Base-by-base conservation (phyloP, 768 basidiomycete species). In the Mycena filopes region DNA sequence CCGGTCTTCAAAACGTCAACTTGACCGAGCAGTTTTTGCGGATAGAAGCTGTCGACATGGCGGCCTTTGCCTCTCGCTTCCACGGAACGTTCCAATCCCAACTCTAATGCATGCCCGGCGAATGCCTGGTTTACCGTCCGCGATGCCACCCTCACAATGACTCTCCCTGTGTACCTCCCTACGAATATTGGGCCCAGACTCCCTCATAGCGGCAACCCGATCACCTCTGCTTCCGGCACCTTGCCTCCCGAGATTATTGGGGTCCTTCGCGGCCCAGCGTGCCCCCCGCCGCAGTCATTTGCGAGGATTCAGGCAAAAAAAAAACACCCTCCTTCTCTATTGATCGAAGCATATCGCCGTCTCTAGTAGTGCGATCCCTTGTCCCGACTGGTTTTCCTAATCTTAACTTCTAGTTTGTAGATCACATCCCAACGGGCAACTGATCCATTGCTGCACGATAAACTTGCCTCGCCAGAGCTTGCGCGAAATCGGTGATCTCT, bases 1-100 rank as follows among this genome's bases (percentile, higher is more conserved):
- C 56, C 63, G 63, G 63, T 40, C 63, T 64, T 64, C 29, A 58
- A 64, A 58, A 64, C 63, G 63, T 64, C 63, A 64, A n/a, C 26
- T 18, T 50, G 41, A 26, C 20, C 50, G 55, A 56, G 62, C 55
- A 26, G 29, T 63, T 63, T 63, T 63, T 38, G 56, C 50, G 25
- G 29, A 64, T 58, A 45, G 63, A 64, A 64, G 63, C 50, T 41
- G 21, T 26, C 47, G 18, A 33, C 47, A 40, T 31, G 29, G n/a
- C 55, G 48, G 62, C 33, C 55, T 56, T 57, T 63, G 62, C 18
- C 63, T 29, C 42, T 58, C 50, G 55, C 47, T 64, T 57, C 63
- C 56, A 40, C 55, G 41, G 63, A 64, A 64, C 50, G 42, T 64
- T 58, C 56, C 46, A 53, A 20, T 57, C 21, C 31, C 55, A 64